These are phyloP conservation scores for Miamiensis avidus DNA, from an alignment of 169 alveolate species.

Conservation along the genomic window DNA sequence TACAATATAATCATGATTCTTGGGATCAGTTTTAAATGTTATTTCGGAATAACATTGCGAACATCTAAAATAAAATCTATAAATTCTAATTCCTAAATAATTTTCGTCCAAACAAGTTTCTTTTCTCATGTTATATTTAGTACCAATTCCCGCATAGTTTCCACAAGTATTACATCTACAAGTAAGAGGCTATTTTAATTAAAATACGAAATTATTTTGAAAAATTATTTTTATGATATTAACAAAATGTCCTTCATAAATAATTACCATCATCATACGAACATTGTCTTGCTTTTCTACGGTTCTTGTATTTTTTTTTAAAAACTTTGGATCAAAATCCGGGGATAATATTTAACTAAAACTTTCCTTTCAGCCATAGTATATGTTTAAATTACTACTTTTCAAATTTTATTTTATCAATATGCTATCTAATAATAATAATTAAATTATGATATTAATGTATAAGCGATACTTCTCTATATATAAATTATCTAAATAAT, in stretches of 20 bases:
- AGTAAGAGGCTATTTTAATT: neutral
- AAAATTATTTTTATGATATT: neutral
- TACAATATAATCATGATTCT: constrained; percentile 84
- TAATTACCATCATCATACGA: constrained; percentile 99
- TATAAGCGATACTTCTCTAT: too few species aligned
- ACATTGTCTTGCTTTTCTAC: constrained; percentile 92
- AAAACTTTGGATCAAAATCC: constrained; percentile 98
- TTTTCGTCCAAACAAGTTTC: constrained; percentile 94
- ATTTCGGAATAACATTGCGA: constrained; percentile 96
- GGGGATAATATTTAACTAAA: constrained; percentile 98
- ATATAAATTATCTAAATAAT: too few species aligned
- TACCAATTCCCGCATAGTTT: constrained; percentile 97
- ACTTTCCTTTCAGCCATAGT: constrained; percentile 98
- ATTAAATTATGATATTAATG: too few species aligned
- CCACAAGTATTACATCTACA: constrained; percentile 96
- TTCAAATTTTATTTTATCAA: too few species aligned
- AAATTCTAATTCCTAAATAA: constrained; percentile 95
- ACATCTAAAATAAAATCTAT: constrained; percentile 98
- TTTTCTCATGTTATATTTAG: constrained; percentile 96
- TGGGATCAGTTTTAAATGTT: constrained; percentile 94
- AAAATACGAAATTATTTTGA: neutral
- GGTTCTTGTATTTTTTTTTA: constrained; percentile 84
- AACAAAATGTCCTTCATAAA: constrained; percentile 46
- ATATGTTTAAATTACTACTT: neutral
- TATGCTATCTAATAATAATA: too few species aligned